phyloP scores from a whole-genome alignment of 1,284 basidiomycete species.

The Naganishia sp. region DNA sequence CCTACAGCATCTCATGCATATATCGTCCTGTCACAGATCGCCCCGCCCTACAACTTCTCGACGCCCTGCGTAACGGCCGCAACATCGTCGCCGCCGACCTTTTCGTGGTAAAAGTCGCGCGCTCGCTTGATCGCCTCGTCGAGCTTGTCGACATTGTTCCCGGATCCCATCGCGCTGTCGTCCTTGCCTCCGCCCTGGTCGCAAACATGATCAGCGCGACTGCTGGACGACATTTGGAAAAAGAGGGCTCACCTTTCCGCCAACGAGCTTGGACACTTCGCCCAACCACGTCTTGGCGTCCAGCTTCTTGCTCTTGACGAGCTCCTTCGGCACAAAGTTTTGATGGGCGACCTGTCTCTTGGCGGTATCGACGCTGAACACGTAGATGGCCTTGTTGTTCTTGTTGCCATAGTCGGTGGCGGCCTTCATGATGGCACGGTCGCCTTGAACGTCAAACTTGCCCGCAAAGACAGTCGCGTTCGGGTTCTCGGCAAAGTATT shows the following conservation, averaged over 20 bases:
- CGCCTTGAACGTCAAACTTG: constrained; percentile 68
- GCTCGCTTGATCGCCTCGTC: constrained; percentile 68
- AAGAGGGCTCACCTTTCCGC: constrained; percentile 70
- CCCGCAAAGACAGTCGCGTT: constrained; percentile 70
- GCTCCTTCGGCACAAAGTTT: constrained; percentile 77
- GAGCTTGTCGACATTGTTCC: constrained; percentile 66
- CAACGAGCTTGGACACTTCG: constrained; percentile 72
- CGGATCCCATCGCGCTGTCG: constrained; percentile 83
- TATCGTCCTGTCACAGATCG: too few species aligned
- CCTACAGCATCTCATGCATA: too few species aligned
- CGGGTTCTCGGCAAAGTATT: constrained; percentile 75
- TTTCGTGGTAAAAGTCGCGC: constrained; percentile 45
- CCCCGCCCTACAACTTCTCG: constrained; percentile 18
- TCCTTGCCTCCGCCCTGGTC: constrained; percentile 85
- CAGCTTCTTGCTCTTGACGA: constrained; percentile 58
- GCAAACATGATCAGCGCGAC: background rate
- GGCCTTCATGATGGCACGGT: constrained; percentile 63
- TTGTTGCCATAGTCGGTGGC: constrained; percentile 72
- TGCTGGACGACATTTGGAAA: background rate
- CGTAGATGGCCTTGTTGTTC: constrained; percentile 79
- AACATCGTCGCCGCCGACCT: constrained; percentile 30
- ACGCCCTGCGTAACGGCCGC: constrained; percentile 9
- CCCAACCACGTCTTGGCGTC: constrained; percentile 82
- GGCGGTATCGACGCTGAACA: constrained; percentile 75
- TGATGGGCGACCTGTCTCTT: constrained; percentile 80